Base-by-base conservation (phyloP, 768 basidiomycete species). In the Tylopilus balloui region DNA sequence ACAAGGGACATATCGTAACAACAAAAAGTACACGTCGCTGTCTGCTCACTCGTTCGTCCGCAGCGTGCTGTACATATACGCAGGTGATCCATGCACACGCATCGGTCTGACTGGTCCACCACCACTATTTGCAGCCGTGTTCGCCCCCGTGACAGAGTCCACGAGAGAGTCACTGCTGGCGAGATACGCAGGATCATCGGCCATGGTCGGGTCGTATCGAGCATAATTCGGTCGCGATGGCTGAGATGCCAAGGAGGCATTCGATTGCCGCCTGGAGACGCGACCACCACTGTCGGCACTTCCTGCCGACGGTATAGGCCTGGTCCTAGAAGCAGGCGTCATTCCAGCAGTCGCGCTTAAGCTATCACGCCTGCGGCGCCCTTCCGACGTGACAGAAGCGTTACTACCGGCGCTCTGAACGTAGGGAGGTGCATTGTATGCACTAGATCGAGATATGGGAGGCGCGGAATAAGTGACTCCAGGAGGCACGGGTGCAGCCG, bases 381-480 rank as follows among this genome's bases (percentile, higher is more conserved):
- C 54, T 5, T 69, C 67, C 5, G 54, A 50, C 32, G 67, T 58
- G 19, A 47, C 47, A 15, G 67, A 56, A 6, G 55, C 41, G 17
- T 63, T 63, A 21, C 54, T 54, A 1, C 41, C 36, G 0, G 43
- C 44, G 10, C 36, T 41, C 17, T 50, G 48, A 36, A 46, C 20
- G 42, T 52, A 23, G 5, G 38, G 1, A 8, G 37, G 34, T 13
- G 35, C 46, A 3, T 40, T 52, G 43, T 51, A 61, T 4, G 47
- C 14, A n/a, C 56, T 53, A 0, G 59, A 57, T 20, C 66, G 66
- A 15, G 61, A 54, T 36, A 67, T 45, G 13, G 66, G 67, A 28
- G 65, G 65, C 1, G 48, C 59, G 7, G 66, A 63, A 25, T 67
- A 67, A 3, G 53, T 52, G 32, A 65, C 21, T 0, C 59, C 65